Evolutionary conservation across 352 stramenopile species (phyloP).

Genomic region (Peronosclerospora sorghi): DNA sequence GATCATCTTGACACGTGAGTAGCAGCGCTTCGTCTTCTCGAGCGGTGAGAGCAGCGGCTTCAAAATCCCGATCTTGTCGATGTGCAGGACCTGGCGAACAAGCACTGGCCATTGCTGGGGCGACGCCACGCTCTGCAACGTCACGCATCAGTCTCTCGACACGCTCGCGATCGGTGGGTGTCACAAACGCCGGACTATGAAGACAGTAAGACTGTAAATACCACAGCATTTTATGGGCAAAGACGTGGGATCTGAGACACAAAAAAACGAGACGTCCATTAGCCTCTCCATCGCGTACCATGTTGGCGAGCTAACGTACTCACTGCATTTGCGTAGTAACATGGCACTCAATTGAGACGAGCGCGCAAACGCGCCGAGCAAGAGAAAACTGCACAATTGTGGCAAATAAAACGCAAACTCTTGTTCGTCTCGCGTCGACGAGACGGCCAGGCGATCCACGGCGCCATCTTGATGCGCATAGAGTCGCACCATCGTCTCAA

Average conservation of each 20-base stretch:
- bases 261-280: background rate
- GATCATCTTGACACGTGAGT: constrained; percentile 35
- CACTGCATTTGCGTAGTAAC: constrained; percentile 66
- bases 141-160: constrained; percentile 78
- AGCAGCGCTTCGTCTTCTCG: constrained; percentile 49
- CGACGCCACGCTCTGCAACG: constrained; percentile 42
- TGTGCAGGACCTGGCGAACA: constrained; percentile 11
- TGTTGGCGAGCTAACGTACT: no score
- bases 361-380: constrained; percentile 52
- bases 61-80: constrained; percentile 9
- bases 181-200: constrained; percentile 44
- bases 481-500: constrained; percentile 74
- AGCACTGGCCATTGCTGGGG: constrained; percentile 35
- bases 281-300: background rate
- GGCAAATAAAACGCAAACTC: constrained; percentile 82
- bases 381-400: constrained; percentile 74
- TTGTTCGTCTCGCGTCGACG: constrained; percentile 41
- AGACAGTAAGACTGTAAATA: constrained; percentile 76
- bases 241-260: constrained; percentile 58
- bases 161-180: constrained; percentile 36
- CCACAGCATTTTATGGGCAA: constrained; percentile 79
- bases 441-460: constrained; percentile 35
- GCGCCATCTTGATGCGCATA: constrained; percentile 70
- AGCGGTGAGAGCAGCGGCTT: constrained; percentile 14
- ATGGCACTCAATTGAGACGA: constrained; percentile 57